These are phyloP conservation scores for Plasmodium cynomolgi DNA, from an alignment of 169 alveolate genomes.

Conservation along the genomic window DNA sequence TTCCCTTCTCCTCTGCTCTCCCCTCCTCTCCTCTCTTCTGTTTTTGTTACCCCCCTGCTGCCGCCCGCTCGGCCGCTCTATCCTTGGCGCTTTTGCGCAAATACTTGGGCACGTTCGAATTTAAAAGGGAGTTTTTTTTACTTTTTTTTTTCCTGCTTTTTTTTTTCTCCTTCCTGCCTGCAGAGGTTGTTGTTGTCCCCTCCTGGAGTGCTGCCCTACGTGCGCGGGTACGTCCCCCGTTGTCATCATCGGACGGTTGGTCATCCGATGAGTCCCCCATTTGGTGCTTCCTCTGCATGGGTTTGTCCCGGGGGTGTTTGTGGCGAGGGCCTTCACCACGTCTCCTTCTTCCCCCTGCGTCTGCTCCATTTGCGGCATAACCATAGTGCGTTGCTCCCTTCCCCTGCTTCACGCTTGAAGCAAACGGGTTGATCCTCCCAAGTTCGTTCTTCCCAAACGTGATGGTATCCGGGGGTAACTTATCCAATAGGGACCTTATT, in stretches of 20 bases:
- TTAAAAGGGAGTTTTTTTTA: background rate
- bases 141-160: background rate
- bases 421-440: conserved; percentile 87
- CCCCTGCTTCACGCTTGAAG: background rate
- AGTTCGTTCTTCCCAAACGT: conserved; percentile 88
- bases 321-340: background rate
- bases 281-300: background rate
- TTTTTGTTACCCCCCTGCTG: background rate
- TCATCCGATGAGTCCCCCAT: background rate
- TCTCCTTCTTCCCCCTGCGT: background rate
- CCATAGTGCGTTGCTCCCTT: background rate
- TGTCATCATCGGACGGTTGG: background rate
- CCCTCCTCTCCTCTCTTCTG: background rate
- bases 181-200: background rate
- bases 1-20: background rate
- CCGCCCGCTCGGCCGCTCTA: background rate
- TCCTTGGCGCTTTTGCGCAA: conserved; percentile 23
- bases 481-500: conserved; percentile 92
- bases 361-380: background rate
- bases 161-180: conserved; percentile 4
- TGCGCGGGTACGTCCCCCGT: background rate
- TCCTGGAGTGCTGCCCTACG: background rate
- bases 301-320: background rate
- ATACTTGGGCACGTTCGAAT: conserved; percentile 16
- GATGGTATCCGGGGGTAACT: conserved; percentile 94